Evolutionary conservation across 179 eudicot species (phyloP).

Genomic region (Vitellaria paradoxa): DNA sequence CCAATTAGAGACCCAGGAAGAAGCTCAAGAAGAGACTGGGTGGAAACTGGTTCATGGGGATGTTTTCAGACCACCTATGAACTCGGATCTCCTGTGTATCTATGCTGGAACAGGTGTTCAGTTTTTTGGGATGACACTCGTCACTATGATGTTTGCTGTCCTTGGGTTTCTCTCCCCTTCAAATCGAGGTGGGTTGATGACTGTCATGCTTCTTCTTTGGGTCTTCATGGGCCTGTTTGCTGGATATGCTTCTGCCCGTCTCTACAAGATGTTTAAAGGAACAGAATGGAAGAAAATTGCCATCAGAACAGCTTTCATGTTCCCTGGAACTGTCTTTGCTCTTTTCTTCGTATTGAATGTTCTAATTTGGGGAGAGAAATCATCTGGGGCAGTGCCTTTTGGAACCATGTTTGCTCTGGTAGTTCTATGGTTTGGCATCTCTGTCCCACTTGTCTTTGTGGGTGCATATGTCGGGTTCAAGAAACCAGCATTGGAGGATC

Average conservation of each 20-base stretch:
- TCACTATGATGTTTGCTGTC: conserved; percentile 29
- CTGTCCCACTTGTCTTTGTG: conserved; percentile 34
- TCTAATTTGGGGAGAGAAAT: conserved; percentile 36
- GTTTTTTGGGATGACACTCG: conserved; percentile 30
- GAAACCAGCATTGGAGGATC: conserved; percentile 28
- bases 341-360: conserved; percentile 31
- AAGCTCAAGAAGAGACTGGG: conserved; percentile 36
- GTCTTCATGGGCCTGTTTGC: conserved; percentile 35
- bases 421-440: conserved; percentile 35
- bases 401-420: conserved; percentile 37
- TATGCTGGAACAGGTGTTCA: conserved; percentile 36
- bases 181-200: conserved; percentile 36
- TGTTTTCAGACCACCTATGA: conserved; percentile 32
- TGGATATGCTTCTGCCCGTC: conserved; percentile 26
- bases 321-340: conserved; percentile 25
- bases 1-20: conserved; percentile 34
- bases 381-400: conserved; percentile 37
- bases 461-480: conserved; percentile 32
- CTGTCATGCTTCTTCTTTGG: conserved; percentile 33
- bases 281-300: conserved; percentile 33
- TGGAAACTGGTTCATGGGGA: conserved; percentile 40
- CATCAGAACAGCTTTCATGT: conserved; percentile 26
- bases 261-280: conserved; percentile 33
- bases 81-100: conserved; percentile 30
- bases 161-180: conserved; percentile 35